Percentiles rank a stretch among this genome's conserved stretches.
phyloP scores from a whole-genome alignment of 768 basidiomycete species.

The Psilocybe cyanescens region DNA sequence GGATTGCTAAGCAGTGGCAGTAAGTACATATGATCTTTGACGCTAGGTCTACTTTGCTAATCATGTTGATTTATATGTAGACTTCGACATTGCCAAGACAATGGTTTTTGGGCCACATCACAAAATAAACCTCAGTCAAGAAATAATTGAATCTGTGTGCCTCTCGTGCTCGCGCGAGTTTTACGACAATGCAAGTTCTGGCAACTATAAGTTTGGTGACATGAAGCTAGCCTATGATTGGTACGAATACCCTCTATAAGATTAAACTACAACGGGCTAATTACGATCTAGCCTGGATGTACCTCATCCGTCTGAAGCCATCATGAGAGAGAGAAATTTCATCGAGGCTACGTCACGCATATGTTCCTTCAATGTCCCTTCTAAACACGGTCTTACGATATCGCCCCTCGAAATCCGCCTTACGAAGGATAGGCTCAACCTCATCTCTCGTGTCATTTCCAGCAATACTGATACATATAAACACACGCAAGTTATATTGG shows the following conservation, averaged over 20 bases:
- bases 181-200: conserved; percentile 92
- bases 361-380: conserved; percentile 86
- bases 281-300: conserved; percentile 67
- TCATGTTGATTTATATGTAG: conserved; percentile 36
- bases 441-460: conserved; percentile 87
- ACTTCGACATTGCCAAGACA: conserved; percentile 67
- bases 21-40: conserved; percentile 47
- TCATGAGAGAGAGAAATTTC: conserved; percentile 81
- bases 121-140: conserved; percentile 51
- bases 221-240: conserved; percentile 98
- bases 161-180: conserved; percentile 84
- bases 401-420: conserved; percentile 94
- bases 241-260: conserved; percentile 41
- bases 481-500: conserved; percentile 90
- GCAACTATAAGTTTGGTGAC: conserved; percentile 90
- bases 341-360: conserved; percentile 98
- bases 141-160: conserved; percentile 76
- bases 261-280: no score
- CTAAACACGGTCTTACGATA: conserved; percentile 75
- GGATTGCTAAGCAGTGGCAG: conserved; percentile 88
- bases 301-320: conserved; percentile 60
- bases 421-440: conserved; percentile 83
- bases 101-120: conserved; percentile 54
- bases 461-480: conserved; percentile 88
- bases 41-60: neutral